Evolutionary conservation across 495 filamentous ascomycete genomes (phyloP), one percentile per base, ranked within the genome.

Genomic region (Cryomyces minteri): DNA sequence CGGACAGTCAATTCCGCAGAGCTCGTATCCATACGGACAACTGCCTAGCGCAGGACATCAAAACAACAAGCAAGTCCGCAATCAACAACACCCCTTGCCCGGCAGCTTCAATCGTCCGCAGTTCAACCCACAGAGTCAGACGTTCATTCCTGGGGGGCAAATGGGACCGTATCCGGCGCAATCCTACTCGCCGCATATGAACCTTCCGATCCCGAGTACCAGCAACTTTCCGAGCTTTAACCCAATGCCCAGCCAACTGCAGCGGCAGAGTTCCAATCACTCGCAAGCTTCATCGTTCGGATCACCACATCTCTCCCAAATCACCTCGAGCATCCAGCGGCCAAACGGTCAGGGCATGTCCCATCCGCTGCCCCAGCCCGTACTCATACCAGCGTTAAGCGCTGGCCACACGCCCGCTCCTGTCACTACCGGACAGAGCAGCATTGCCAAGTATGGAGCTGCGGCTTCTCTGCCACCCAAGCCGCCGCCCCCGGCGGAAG

Each of bases 121-220:
- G 18, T 94, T 95, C 67, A 94, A 95, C 53, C 88, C 88, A 0
- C 86, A 93, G 60, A 94, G 83, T 8, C 81, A 87, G 48, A 77
- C 84, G 3, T 95, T 95, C 55, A 73, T 94, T 38, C 88, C 88
- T 18, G 69, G 71, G 18, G 32, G 33, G 18, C 42, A 46, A 9
- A 43, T 47, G 29, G 33, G 33, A 31, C 51, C 51, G 5, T 51
- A 51, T 55, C 58, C 39, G 47, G 58, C 47, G 14, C 54, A 49
- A 40, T 39, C 31, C 10, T 10, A 30, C 46, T 37, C 45, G 14
- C 10, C 29, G 34, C 12, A 9, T 10, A 38, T 38, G 34, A 38
- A 25, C 34, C 34, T 14, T 14, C 1, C 9, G 3, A 9, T 10
- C 9, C 12, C 9, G 34, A 38, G 34, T 14, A 10, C 34, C 34